Conservation (phyloP, 83 land plant genomes). For the Picea abies region DNA sequence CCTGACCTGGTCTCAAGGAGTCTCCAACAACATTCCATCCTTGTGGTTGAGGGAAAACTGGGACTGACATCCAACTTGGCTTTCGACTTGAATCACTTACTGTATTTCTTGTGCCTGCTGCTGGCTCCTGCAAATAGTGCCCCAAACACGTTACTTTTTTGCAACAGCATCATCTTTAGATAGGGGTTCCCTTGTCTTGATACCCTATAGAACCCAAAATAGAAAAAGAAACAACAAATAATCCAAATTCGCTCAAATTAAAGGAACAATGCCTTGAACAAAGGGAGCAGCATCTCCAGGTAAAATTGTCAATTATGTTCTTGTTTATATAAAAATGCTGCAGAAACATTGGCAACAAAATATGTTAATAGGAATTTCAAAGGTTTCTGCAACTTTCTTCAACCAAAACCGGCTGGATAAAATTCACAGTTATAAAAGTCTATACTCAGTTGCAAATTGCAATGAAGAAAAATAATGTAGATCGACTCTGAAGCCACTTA, state of each 20-base stretch:
- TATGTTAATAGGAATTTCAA: not conserved
- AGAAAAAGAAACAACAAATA: not conserved
- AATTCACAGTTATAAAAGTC: not conserved
- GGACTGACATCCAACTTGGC: slow-evolving; percentile 13
- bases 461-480: not conserved
- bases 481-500: not conserved
- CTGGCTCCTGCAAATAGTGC: slow-evolving; percentile 5
- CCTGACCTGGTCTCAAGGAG: not conserved
- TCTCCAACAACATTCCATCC: slow-evolving; percentile 13
- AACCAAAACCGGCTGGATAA: not conserved
- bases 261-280: not conserved
- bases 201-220: not conserved
- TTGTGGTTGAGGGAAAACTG: slow-evolving; percentile 14
- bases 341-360: not conserved
- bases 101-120: not conserved
- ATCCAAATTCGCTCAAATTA: not conserved
- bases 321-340: not conserved
- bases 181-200: not conserved
- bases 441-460: not conserved
- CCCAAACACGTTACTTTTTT: not conserved
- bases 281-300: not conserved
- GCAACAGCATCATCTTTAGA: not conserved
- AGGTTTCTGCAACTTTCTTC: slow-evolving; percentile 6
- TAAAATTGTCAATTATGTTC: not conserved
- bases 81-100: slow-evolving; percentile 6